phyloP scores from a whole-genome alignment of 805 yeast genomes.

The Starmerella bacillaris region DNA sequence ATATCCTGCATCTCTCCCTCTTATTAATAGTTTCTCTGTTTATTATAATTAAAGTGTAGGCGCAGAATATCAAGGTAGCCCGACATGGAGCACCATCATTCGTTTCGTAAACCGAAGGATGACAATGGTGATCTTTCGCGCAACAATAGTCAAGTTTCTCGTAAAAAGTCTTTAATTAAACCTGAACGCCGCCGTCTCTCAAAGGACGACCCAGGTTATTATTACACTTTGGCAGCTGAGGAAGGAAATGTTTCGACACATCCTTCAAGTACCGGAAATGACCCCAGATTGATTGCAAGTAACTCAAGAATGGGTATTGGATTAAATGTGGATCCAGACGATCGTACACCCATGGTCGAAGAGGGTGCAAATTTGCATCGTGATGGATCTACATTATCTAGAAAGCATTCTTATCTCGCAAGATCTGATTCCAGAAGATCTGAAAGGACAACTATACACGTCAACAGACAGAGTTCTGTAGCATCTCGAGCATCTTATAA shows the following conservation, averaged over 20 bases:
- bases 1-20: too few relatives aligned
- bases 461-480: too few relatives aligned
- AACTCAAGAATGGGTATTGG: conserved; percentile 3
- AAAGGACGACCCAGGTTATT: conserved; percentile 57
- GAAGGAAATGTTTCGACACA: conserved; percentile 32
- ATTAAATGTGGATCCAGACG: too few relatives aligned
- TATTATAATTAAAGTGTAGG: too few relatives aligned
- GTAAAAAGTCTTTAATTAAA: conserved; percentile 56
- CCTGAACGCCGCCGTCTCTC: conserved; percentile 62
- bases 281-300: conserved; percentile 26
- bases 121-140: conserved; percentile 6
- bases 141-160: conserved; percentile 14
- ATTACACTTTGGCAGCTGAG: conserved; percentile 29
- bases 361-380: neutral
- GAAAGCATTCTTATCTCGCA: neutral
- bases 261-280: conserved; percentile 55
- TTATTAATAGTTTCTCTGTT: too few relatives aligned
- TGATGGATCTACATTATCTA: neutral
- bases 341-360: conserved; percentile 3
- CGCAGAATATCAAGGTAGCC: too few relatives aligned
- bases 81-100: conserved; percentile 1
- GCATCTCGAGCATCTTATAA: too few relatives aligned
- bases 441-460: too few relatives aligned
- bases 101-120: neutral
- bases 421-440: neutral